A percentile compares a stretch with the other conserved stretches of the same genome.
phyloP scores from a whole-genome alignment of 2,329 filamentous ascomycete species.

The Aspergillus floridensis region DNA sequence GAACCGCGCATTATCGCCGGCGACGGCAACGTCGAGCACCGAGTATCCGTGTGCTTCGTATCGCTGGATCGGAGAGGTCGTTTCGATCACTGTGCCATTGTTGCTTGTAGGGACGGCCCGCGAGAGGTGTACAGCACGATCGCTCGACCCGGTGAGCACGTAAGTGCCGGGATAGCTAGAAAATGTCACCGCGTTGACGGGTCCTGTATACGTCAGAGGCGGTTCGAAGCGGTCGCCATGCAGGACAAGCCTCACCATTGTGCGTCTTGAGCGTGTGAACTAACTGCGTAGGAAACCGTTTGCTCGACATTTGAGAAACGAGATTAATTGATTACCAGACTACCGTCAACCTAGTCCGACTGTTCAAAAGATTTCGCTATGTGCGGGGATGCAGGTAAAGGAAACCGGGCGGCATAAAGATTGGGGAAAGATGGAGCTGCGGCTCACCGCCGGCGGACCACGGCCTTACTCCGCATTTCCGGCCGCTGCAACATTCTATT shows the following conservation, averaged over 20 bases:
- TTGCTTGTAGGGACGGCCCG: slow-evolving; percentile 55
- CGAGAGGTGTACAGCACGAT: slow-evolving; percentile 82
- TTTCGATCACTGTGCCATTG: slow-evolving; percentile 32
- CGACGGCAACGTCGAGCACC: slow-evolving; percentile 75
- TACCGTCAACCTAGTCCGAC: not conserved
- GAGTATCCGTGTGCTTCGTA: slow-evolving; percentile 91
- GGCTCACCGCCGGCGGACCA: slow-evolving; percentile 9
- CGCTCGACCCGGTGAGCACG: slow-evolving; percentile 80
- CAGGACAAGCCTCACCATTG: slow-evolving; percentile 33
- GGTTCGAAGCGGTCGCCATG: not conserved
- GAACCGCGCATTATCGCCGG: slow-evolving; percentile 76
- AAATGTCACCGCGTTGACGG: slow-evolving; percentile 70
- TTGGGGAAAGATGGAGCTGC: not conserved
- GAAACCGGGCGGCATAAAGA: not conserved
- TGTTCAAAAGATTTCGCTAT: not conserved
- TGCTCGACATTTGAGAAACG: slow-evolving; percentile 26
- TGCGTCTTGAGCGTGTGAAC: slow-evolving; percentile 47
- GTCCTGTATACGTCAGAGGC: slow-evolving; percentile 48
- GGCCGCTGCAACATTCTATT: not conserved
- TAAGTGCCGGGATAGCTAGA: slow-evolving; percentile 71
- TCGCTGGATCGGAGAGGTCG: slow-evolving; percentile 69
- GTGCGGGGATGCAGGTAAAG: not conserved
- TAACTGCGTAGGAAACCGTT: slow-evolving; percentile 38
- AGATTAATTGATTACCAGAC: too few relatives aligned
- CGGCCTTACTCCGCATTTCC: slow-evolving; percentile 1